Evolutionary conservation across 192 early-diverging fungal species (phyloP).

Genomic region (Pecoramyces ruminantium): DNA sequence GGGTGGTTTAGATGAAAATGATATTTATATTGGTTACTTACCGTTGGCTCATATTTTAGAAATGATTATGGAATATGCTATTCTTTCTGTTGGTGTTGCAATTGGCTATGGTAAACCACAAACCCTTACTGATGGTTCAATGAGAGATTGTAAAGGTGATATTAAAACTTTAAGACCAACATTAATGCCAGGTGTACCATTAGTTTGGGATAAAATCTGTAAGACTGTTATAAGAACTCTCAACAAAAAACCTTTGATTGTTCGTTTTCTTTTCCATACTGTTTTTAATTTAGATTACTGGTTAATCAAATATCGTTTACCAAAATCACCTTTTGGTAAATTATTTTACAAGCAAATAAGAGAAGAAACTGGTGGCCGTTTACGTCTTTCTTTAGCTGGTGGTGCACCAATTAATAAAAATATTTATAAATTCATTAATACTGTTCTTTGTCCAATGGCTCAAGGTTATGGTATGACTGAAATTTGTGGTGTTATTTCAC

Average conservation of each 20-base stretch:
- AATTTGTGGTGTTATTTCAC: constrained; percentile 35
- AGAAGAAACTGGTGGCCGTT: constrained; percentile 66
- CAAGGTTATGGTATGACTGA: constrained; percentile 83
- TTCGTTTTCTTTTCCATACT: constrained; percentile 55
- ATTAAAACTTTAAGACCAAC: constrained; percentile 50
- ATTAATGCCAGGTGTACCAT: constrained; percentile 57
- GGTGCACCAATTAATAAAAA: constrained; percentile 78
- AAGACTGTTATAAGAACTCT: constrained; percentile 62
- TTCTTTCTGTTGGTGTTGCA: constrained; percentile 36
- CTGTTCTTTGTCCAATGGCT: constrained; percentile 59
- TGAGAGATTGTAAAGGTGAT: constrained; percentile 51
- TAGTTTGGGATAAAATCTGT: constrained; percentile 69
- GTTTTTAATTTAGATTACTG: constrained; percentile 52
- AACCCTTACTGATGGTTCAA: constrained; percentile 46
- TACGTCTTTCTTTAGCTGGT: constrained; percentile 65
- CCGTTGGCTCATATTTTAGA: constrained; percentile 83
- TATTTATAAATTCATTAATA: constrained; percentile 69
- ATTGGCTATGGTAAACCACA: constrained; percentile 48
- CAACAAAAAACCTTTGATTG: constrained; percentile 18
- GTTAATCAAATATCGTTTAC: constrained; percentile 41
- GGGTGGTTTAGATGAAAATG: constrained; percentile 4
- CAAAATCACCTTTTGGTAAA: constrained; percentile 46
- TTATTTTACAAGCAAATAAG: constrained; percentile 71
- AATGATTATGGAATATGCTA: constrained; percentile 61
- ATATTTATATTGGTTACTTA: constrained; percentile 60